These are phyloP conservation scores for Solanum chacoense DNA, from an alignment of 305 asterid species.

Conservation along the genomic window DNA sequence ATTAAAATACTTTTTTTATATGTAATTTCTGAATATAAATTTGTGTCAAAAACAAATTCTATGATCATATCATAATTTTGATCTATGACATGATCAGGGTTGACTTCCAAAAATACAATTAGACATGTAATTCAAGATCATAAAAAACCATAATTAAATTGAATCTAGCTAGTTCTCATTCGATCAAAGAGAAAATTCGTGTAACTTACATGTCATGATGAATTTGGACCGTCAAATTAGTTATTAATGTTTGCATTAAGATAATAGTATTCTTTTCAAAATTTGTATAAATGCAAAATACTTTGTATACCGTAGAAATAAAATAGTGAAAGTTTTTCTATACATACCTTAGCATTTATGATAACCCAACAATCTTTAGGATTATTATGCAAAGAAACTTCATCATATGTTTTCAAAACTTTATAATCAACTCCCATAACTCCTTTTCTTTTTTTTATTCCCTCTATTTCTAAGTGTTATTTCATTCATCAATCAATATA, in stretches of 20 bases:
- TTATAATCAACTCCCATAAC: conserved; percentile 27
- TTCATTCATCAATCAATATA: background rate
- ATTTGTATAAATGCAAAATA: fast-evolving
- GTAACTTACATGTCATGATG: background rate
- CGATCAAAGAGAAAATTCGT: background rate
- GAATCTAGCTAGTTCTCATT: background rate
- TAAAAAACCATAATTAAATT: background rate
- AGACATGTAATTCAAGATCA: background rate
- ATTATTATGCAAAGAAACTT: conserved; percentile 51
- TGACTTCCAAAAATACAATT: background rate
- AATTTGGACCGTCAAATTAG: background rate
- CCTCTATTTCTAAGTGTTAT: background rate
- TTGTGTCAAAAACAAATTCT: background rate
- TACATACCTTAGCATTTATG: conserved; percentile 52
- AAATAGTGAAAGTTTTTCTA: background rate
- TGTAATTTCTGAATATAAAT: background rate
- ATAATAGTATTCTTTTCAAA: fast-evolving
- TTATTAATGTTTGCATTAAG: background rate
- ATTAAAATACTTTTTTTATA: background rate
- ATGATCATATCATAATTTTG: background rate
- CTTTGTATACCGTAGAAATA: background rate
- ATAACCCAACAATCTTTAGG: conserved; percentile 58
- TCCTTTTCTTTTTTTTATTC: background rate
- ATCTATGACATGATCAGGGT: background rate
- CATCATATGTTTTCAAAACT: conserved; percentile 17